These are phyloP conservation scores for Tolypocladium paradoxum DNA, from an alignment of 2,329 filamentous ascomycete genomes.

Conservation along the genomic window DNA sequence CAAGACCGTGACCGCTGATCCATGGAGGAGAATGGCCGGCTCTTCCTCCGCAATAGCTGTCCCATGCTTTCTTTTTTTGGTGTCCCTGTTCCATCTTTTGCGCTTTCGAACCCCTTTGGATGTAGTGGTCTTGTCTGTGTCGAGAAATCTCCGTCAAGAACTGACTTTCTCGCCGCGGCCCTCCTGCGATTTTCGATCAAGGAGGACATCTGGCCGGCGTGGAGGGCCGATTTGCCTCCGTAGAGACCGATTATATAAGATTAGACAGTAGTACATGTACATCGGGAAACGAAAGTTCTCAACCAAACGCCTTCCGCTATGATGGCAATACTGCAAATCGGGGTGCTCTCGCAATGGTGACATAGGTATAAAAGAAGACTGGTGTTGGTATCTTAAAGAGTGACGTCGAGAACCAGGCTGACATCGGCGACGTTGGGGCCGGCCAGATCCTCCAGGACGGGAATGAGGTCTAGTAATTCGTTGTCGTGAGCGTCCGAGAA, in stretches of 20 bases:
- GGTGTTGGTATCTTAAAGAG: constrained; percentile 41
- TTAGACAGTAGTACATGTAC: constrained; percentile 42
- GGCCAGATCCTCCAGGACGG: constrained; percentile 93
- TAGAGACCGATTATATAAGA: constrained; percentile 32
- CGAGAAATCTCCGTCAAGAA: constrained; percentile 7
- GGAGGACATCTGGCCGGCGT: constrained; percentile 1
- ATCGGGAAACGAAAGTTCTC: constrained; percentile 35
- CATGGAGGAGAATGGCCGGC: constrained; percentile 12
- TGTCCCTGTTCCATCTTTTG: background rate
- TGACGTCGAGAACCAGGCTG: constrained; percentile 92
- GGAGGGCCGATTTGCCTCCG: constrained; percentile 1
- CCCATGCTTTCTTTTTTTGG: constrained; percentile 15
- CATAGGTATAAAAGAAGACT: constrained; percentile 17
- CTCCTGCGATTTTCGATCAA: constrained; percentile 5
- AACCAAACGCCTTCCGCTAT: constrained; percentile 48
- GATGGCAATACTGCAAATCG: constrained; percentile 28
- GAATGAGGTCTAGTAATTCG: constrained; percentile 92
- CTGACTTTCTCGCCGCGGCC: constrained; percentile 1
- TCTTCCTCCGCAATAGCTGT: constrained; percentile 10
- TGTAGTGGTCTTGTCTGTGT: constrained; percentile 18
- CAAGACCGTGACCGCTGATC: constrained; percentile 4
- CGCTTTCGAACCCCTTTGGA: constrained; percentile 20
- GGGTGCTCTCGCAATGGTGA: constrained; percentile 19
- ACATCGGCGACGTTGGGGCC: constrained; percentile 84
- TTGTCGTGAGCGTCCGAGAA: constrained; percentile 99